Conservation (phyloP, 225 moss, liverwort and hornwort genomes). For the Lunularia cruciata region DNA sequence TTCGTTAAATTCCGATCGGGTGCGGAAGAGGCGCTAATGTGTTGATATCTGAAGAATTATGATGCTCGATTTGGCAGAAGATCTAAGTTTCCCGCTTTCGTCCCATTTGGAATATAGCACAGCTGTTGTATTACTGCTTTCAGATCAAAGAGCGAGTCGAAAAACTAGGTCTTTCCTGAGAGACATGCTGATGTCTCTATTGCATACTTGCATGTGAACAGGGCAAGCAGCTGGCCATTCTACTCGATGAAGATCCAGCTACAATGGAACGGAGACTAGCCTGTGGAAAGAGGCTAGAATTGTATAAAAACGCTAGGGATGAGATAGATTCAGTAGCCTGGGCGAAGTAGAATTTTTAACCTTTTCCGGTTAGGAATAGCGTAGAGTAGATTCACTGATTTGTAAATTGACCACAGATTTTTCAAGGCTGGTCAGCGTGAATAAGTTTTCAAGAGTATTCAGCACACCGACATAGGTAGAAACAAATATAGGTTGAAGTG, state of each 20-base stretch:
- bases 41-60: no score
- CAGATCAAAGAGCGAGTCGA: no score
- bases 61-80: no score
- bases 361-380: neutral
- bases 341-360: conserved; percentile 30
- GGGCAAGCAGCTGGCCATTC: conserved; percentile 43
- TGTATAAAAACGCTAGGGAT: conserved; percentile 53
- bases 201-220: neutral
- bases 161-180: no score
- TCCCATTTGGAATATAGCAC: no score
- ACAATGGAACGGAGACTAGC: conserved; percentile 51
- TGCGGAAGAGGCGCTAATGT: neutral
- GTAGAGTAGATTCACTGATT: neutral
- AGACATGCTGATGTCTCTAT: neutral
- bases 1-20: neutral
- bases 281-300: conserved; percentile 48
- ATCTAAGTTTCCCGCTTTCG: no score
- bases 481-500: no score
- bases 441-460: no score
- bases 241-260: conserved; percentile 49
- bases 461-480: no score
- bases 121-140: no score
- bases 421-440: neutral
- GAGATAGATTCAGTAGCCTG: conserved; percentile 58
- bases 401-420: conserved; percentile 13